Evolutionary conservation across 768 basidiomycete genomes (phyloP).

Genomic region (Trametes cinnabarina): DNA sequence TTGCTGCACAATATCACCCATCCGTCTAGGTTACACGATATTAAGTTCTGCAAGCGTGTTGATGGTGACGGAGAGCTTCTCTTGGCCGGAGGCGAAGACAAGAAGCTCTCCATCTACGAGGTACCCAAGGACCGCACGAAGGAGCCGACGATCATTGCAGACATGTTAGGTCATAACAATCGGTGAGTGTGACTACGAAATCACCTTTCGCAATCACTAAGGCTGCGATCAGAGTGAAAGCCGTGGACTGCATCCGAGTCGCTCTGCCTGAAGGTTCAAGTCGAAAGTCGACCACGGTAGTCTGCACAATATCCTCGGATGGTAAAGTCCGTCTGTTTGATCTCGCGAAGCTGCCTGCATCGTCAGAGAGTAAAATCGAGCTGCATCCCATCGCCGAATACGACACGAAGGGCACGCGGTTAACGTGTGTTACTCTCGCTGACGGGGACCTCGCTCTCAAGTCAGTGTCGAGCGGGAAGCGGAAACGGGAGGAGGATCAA

Average conservation of each 20-base stretch:
- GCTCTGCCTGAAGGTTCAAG: constrained; percentile 33
- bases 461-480: constrained; percentile 31
- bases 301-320: constrained; percentile 85
- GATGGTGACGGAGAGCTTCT: constrained; percentile 63
- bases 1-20: constrained; percentile 72
- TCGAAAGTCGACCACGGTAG: constrained; percentile 53
- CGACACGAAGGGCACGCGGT: constrained; percentile 80
- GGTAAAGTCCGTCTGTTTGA: constrained; percentile 82
- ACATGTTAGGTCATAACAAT: constrained; percentile 79
- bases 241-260: constrained; percentile 61
- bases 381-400: constrained; percentile 63
- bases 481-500: constrained; percentile 31
- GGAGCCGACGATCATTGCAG: constrained; percentile 60
- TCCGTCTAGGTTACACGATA: constrained; percentile 79
- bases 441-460: constrained; percentile 40
- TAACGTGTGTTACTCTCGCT: constrained; percentile 71
- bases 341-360: constrained; percentile 47
- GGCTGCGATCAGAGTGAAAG: constrained; percentile 63
- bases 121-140: constrained; percentile 44
- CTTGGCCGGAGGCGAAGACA: constrained; percentile 87
- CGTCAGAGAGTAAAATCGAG: constrained; percentile 26
- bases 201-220: background rate
- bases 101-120: constrained; percentile 77
- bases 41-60: constrained; percentile 68
- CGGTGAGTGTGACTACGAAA: constrained; percentile 51